A percentile compares a stretch with the other conserved stretches of the same genome.
Conservation (phyloP, 306 rosid genomes). For the Lathyrus aphaca region DNA sequence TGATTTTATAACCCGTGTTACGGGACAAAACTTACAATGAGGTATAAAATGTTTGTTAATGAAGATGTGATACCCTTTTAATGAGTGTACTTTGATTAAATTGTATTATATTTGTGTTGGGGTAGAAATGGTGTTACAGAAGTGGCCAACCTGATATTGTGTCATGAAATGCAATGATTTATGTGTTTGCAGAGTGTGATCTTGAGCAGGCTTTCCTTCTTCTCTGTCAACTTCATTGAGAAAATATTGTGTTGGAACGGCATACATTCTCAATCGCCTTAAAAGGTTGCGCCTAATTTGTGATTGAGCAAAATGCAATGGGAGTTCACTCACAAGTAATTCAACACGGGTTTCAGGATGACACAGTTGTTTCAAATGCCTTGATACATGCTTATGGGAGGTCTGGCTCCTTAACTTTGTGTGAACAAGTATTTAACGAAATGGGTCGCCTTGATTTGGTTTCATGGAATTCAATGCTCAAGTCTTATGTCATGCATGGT, state of each 20-base stretch:
- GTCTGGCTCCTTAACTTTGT: constrained; percentile 71
- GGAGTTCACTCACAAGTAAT: constrained; percentile 71
- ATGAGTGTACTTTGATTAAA: too few species aligned
- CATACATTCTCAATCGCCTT: constrained; percentile 73
- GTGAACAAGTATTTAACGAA: constrained; percentile 63
- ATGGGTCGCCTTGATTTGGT: constrained; percentile 59
- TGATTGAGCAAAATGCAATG: constrained; percentile 59
- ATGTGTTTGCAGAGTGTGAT: constrained; percentile 63
- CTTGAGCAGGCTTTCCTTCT: constrained; percentile 75
- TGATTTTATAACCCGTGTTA: too few species aligned
- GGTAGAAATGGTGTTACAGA: too few species aligned
- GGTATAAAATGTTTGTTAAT: too few species aligned
- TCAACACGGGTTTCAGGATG: constrained; percentile 64
- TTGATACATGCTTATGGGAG: constrained; percentile 87
- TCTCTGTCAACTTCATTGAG: constrained; percentile 56
- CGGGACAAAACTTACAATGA: too few species aligned
- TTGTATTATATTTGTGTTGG: too few species aligned
- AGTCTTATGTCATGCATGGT: constrained; percentile 82
- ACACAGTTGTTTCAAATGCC: constrained; percentile 70
- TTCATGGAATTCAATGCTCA: constrained; percentile 92
- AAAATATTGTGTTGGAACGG: constrained; percentile 67
- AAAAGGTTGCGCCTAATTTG: constrained; percentile 78
- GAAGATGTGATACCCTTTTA: too few species aligned
- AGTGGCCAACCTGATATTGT: constrained; percentile 63
- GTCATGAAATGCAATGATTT: constrained; percentile 82